Conservation (phyloP, 1,284 basidiomycete genomes). For the Athelia sp. region DNA sequence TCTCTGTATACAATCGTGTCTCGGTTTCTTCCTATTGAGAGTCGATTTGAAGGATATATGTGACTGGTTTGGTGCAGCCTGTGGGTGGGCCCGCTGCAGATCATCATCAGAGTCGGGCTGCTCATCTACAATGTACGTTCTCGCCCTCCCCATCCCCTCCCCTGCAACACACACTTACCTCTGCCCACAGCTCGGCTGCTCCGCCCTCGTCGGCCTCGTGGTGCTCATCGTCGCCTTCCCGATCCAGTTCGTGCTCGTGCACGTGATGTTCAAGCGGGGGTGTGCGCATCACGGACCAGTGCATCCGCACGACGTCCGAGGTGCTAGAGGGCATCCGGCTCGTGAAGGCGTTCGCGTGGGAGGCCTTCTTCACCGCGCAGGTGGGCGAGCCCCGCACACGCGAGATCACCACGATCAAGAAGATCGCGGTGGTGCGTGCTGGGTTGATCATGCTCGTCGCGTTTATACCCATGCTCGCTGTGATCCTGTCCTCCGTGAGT, state of each 20-base stretch:
- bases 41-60: constrained; percentile 2
- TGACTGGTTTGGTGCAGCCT: constrained; percentile 21
- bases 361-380: constrained; percentile 42
- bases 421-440: constrained; percentile 33
- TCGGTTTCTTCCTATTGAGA: too few relatives aligned
- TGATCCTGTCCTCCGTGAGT: constrained; percentile 53
- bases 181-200: constrained; percentile 36
- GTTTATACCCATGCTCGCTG: constrained; percentile 49
- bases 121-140: constrained; percentile 37
- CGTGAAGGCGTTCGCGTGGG: constrained; percentile 41
- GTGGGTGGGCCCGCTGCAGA: constrained; percentile 38
- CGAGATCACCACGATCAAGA: constrained; percentile 49
- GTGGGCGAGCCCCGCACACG: constrained; percentile 44
- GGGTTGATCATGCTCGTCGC: constrained; percentile 31
- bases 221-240: constrained; percentile 44
- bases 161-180: not conserved
- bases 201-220: constrained; percentile 53
- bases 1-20: too few relatives aligned
- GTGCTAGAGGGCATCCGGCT: constrained; percentile 41
- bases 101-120: constrained; percentile 45
- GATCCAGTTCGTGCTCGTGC: constrained; percentile 44
- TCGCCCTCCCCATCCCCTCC: constrained; percentile 2
- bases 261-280: constrained; percentile 44
- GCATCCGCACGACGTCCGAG: constrained; percentile 46
- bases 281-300: constrained; percentile 53